phyloP scores from a whole-genome alignment of 352 stramenopile genomes.

The Globisporangium rhizosaccharum region DNA sequence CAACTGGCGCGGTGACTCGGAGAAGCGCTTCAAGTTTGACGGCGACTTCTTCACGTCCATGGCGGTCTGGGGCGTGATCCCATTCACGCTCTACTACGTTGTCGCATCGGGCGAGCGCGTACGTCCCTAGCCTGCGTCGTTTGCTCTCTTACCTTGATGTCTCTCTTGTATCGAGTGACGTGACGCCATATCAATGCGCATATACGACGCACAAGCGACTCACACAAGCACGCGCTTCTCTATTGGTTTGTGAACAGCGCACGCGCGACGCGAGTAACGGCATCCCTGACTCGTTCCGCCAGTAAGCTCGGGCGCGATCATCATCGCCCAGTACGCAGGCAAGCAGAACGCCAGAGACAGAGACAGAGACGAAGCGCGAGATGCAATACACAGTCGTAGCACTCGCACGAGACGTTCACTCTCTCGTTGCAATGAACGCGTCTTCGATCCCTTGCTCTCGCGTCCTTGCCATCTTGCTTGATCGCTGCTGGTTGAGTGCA shows the following conservation, averaged over 20 bases:
- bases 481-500: too few relatives aligned
- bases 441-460: too few relatives aligned
- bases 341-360: too few relatives aligned
- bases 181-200: too few relatives aligned
- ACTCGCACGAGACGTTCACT: background rate
- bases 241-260: conserved; percentile 1
- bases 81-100: conserved; percentile 61
- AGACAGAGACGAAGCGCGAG: too few relatives aligned
- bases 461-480: too few relatives aligned
- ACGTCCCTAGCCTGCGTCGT: conserved; percentile 14
- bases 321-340: background rate
- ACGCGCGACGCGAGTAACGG: conserved; percentile 20
- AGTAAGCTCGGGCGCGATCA: conserved; percentile 21
- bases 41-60: conserved; percentile 53
- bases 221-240: background rate
- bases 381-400: too few relatives aligned
- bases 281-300: conserved; percentile 49
- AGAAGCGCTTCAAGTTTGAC: conserved; percentile 80
- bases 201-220: too few relatives aligned
- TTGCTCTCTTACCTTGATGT: too few relatives aligned
- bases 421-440: background rate
- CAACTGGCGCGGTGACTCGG: conserved; percentile 81
- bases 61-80: conserved; percentile 46
- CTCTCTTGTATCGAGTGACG: too few relatives aligned
- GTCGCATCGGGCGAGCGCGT: conserved; percentile 54